phyloP scores from a whole-genome alignment of 2,329 filamentous ascomycete genomes.

The Trichoderma sp. region DNA sequence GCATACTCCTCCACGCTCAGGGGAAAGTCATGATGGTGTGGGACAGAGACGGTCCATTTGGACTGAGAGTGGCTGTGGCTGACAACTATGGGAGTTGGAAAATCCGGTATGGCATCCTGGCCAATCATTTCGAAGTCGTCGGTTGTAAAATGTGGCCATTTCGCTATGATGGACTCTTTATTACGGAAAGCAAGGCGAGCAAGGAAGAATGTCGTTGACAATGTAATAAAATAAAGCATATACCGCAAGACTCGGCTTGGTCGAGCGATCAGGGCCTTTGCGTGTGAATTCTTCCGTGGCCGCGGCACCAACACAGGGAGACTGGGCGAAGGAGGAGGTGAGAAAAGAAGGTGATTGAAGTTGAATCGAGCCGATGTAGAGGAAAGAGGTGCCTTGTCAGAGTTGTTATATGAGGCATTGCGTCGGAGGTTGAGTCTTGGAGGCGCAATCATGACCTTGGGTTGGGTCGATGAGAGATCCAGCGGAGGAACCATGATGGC shows the following conservation, averaged over 20 bases:
- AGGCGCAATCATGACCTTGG: slow-evolving; percentile 57
- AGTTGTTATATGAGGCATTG: slow-evolving; percentile 59
- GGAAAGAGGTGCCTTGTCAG: slow-evolving; percentile 57
- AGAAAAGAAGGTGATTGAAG: slow-evolving; percentile 70
- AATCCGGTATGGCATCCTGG: slow-evolving; percentile 67
- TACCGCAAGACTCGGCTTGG: slow-evolving; percentile 62
- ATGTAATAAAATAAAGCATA: slow-evolving; percentile 56
- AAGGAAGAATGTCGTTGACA: slow-evolving; percentile 58
- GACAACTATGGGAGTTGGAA: slow-evolving; percentile 73
- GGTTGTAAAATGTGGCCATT: slow-evolving; percentile 49
- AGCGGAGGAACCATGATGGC: slow-evolving; percentile 52
- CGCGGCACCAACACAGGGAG: slow-evolving; percentile 70
- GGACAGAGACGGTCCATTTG: slow-evolving; percentile 83
- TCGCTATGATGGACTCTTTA: slow-evolving; percentile 37
- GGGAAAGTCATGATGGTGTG: slow-evolving; percentile 67
- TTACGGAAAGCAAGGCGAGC: slow-evolving; percentile 38
- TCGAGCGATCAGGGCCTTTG: slow-evolving; percentile 51
- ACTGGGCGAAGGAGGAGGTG: slow-evolving; percentile 70
- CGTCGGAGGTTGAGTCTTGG: slow-evolving; percentile 63
- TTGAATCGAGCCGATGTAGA: slow-evolving; percentile 66
- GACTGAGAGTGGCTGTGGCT: slow-evolving; percentile 65
- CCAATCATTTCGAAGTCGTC: slow-evolving; percentile 67
- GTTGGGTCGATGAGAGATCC: slow-evolving; percentile 50
- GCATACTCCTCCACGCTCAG: slow-evolving; percentile 67
- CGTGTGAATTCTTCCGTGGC: slow-evolving; percentile 62